Evolutionary conservation across 331 rosid genomes (phyloP), one percentile per base, ranked within the genome.

Genomic region (Malus hybrid): DNA sequence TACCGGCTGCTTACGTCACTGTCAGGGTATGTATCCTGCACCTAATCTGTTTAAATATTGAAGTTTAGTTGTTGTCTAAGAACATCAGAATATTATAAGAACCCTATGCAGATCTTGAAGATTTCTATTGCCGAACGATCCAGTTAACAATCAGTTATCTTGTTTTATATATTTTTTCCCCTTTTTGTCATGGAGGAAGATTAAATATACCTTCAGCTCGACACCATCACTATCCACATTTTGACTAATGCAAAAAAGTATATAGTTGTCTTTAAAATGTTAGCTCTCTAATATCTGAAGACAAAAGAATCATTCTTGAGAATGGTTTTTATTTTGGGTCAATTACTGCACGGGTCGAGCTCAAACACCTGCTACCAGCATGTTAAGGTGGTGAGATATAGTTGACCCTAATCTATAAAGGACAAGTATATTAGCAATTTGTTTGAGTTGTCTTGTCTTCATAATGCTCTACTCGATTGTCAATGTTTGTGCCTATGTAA

Each of bases 1-100:
- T 94, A 66, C 99, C 99, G 13, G 99, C 97, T 48, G 96, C 99
- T 44, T 94, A 82, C 68, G 93, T 94, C 77, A 94, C 99, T 62
- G 99, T 94, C 87, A 90, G 78, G 97, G 99, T 94, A 87, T 34
- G 50, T 53, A 3, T 68, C 61, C 68, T 66, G 28, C 7, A 5
- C 10, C 24, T 9, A 48, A 4, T 4, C 5, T n/a, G 56, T 33
- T 8, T 55, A 7, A 4, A 20, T 28, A n/a, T 71, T 55, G 65
- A 20, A 71, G 42, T 12, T 29, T 4, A 14, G 9, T 10, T 58
- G 33, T 22, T 36, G 18, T 57, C n/a, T 1, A 1, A 1, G 32
- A 60, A 60, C 58, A 36, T 39, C 30, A 30, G 12, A 20, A 55
- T 30, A 50, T 0, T 70, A 53, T 53, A 16, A 70, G 44, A 52